Evolutionary conservation across 1,284 basidiomycete species (phyloP).

Genomic region (Chondrostereum purpureum): DNA sequence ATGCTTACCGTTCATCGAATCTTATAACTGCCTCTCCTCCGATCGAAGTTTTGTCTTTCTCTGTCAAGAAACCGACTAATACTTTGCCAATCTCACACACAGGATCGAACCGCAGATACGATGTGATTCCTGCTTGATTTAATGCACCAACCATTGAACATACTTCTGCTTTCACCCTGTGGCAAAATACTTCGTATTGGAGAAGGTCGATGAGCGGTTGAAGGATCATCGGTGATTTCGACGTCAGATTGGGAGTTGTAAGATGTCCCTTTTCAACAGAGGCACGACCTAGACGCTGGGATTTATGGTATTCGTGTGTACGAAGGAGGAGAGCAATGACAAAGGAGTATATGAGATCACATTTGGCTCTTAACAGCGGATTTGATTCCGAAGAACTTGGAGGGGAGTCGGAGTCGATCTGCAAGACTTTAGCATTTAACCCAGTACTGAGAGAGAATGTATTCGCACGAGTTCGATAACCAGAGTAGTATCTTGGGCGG

Average conservation of each 20-base stretch:
- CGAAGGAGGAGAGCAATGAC: constrained; percentile 63
- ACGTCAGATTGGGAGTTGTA: constrained; percentile 11
- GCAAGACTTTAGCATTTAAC: background rate
- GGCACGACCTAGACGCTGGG: constrained; percentile 37
- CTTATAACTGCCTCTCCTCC: constrained; percentile 65
- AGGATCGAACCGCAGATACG: constrained; percentile 50
- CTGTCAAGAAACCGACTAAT: constrained; percentile 42
- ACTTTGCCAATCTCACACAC: constrained; percentile 62
- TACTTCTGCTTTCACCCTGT: constrained; percentile 53
- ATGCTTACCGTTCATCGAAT: constrained; percentile 54
- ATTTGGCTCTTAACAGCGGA: constrained; percentile 33
- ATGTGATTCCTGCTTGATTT: constrained; percentile 46
- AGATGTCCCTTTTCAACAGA: constrained; percentile 21
- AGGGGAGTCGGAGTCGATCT: constrained; percentile 22
- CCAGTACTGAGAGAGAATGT: no score
- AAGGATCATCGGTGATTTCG: constrained; percentile 36
- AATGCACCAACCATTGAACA: constrained; percentile 42
- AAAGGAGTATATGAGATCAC: constrained; percentile 63
- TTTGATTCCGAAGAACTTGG: constrained; percentile 5
- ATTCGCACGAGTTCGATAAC: constrained; percentile 59
- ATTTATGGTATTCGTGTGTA: constrained; percentile 46
- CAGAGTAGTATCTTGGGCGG: constrained; percentile 60
- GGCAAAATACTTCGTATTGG: constrained; percentile 70
- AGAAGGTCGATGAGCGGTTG: constrained; percentile 69
- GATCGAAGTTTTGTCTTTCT: constrained; percentile 29